These are phyloP conservation scores for Penicillium janthinellum DNA, from an alignment of 2,329 filamentous ascomycete species.

Conservation along the genomic window DNA sequence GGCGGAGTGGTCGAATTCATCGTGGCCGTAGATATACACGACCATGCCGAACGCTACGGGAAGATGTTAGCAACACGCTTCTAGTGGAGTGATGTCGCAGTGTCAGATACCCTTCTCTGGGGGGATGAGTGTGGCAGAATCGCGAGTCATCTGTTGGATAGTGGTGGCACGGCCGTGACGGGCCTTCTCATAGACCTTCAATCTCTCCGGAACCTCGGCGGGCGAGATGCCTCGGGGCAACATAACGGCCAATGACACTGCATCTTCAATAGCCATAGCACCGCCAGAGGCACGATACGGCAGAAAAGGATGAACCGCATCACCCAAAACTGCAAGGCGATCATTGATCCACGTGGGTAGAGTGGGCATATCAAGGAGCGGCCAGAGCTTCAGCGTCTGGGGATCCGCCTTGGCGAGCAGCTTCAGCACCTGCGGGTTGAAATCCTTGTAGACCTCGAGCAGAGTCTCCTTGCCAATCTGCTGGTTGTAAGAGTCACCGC, in stretches of 20 bases:
- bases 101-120: constrained; percentile 16
- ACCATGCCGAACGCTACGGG: constrained; percentile 31
- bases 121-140: constrained; percentile 36
- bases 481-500: constrained; percentile 38
- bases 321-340: constrained; percentile 61
- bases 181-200: constrained; percentile 62
- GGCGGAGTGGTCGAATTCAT: constrained; percentile 59
- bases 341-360: constrained; percentile 59
- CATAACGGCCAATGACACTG: constrained; percentile 59
- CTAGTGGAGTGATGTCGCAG: background rate
- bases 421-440: constrained; percentile 45
- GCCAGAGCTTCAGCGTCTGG: constrained; percentile 58
- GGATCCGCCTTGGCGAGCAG: constrained; percentile 46
- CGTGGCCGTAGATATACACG: constrained; percentile 59
- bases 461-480: constrained; percentile 28
- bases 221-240: constrained; percentile 50
- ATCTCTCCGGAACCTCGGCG: constrained; percentile 55
- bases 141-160: constrained; percentile 59
- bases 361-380: constrained; percentile 62
- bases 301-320: constrained; percentile 69
- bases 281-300: constrained; percentile 67
- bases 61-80: background rate
- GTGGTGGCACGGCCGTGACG: constrained; percentile 59
- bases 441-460: constrained; percentile 39
- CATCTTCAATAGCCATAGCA: constrained; percentile 68